Base-by-base conservation (phyloP, 495 filamentous ascomycete species). In the Astrothelium macrocarpum region DNA sequence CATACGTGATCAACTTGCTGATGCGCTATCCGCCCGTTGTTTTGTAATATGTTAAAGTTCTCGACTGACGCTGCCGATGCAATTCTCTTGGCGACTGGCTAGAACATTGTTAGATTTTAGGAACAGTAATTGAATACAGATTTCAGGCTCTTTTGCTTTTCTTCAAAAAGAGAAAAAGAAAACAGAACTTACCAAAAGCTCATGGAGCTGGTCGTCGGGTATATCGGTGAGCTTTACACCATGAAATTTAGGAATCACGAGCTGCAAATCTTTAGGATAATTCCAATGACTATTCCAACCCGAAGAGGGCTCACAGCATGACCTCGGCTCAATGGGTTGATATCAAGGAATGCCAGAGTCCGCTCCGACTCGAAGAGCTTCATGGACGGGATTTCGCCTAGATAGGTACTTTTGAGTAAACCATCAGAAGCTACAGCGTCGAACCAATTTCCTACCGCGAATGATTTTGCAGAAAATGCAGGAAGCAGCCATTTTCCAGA, bases 381-480 rank as follows among this genome's bases (percentile, higher is more conserved):
- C 79, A 96, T 89, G 69, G 87, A 90, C 58, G 93, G 91, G 78
- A 97, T 96, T 46, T 97, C 92, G 68, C 90, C 91, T 95, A 71
- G 65, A 60, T 20, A 9, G 25, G 34, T 14, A 58, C 11, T 60
- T 43, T 26, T 43, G 0, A 36, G 34, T 62, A 36, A 62, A 45
- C 20, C 20, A 29, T 39, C 43, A 45, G 26, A 34, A 16, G n/a
- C 23, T 34, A 20, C 16, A 29, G 18, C 34, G 20, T 18, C 61
- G 66, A 68, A 36, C 66, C 58, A 62, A 59, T 46, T 26, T 18
- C 29, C 12, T 78, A 87, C 91, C 94, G 81, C 95, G 95, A 78
- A 98, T 88, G 74, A 98, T 97, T 72, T 89, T 95, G 83, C 94
- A 98, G 80, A 98, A 98, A 74, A 97, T 92, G 71, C 94, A 98